phyloP scores from a whole-genome alignment of 1,284 basidiomycete species.

The Athelia psychrophila region DNA sequence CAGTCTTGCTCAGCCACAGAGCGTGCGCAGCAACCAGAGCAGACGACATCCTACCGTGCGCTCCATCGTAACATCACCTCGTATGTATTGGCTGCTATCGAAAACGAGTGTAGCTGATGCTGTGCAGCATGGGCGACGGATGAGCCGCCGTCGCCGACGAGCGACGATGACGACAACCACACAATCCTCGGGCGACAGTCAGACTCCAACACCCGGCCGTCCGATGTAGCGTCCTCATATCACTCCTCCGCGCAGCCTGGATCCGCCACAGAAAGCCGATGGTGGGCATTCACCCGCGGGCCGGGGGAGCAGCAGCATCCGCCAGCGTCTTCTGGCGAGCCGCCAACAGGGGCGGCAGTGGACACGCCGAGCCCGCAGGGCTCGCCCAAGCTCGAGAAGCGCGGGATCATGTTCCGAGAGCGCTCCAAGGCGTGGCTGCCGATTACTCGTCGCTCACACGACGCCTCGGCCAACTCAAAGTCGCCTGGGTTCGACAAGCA shows the following conservation, averaged over 20 bases:
- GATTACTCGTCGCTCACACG: constrained; percentile 25
- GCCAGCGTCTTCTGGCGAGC: constrained; percentile 8
- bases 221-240: constrained; percentile 47
- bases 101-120: constrained; percentile 11
- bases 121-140: constrained; percentile 74
- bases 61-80: constrained; percentile 66
- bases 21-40: constrained; percentile 34
- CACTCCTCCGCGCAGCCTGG: constrained; percentile 46
- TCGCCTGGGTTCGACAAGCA: constrained; percentile 15
- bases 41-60: constrained; percentile 37
- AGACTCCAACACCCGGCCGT: constrained; percentile 34
- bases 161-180: constrained; percentile 33
- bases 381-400: constrained; percentile 18
- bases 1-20: constrained; percentile 39
- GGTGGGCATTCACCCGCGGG: constrained; percentile 64
- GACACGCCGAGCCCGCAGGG: neutral
- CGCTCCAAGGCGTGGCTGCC: constrained; percentile 43
- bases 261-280: constrained; percentile 46
- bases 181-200: constrained; percentile 23
- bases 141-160: constrained; percentile 73
- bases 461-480: constrained; percentile 15
- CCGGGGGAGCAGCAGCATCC: constrained; percentile 19
- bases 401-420: constrained; percentile 29
- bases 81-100: constrained; percentile 39
- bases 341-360: constrained; percentile 3